Base-by-base conservation (phyloP, 2,329 filamentous ascomycete genomes). In the Hypoxylon sp. region DNA sequence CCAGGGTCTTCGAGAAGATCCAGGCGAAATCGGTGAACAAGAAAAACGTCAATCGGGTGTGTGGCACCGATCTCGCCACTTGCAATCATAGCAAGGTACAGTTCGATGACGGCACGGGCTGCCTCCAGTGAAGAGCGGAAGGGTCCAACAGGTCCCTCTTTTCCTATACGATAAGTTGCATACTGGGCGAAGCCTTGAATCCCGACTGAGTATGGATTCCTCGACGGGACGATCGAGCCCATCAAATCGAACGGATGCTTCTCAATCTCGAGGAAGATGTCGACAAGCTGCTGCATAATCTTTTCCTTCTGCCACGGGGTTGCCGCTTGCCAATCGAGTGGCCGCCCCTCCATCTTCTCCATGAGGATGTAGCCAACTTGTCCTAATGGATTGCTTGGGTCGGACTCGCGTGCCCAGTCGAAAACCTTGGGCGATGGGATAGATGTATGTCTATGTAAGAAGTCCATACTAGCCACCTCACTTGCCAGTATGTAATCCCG, bases 341-440 rank as follows among this genome's bases (percentile, higher is more conserved):
- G 70, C 17, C 42, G 67, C 3, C 75, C 73, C 9, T 66, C 59
- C 40, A 79, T 48, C 63, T 76, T 79, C 55, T 78, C 74, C 69
- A 78, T 75, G 15, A 79, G 65, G 40, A 79, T 77, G 51, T 77
- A 79, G 18, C 72, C 69, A 35, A 74, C 67, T 1, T 46, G 3
- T 7, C 74, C 73, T 29, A 77, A 48, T 20, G 59, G 59, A 57
- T 77, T 77, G 1, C 15, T 27, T 2, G 62, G 65, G 51, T 71
- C 69, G 9, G 68, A 68, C 46, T 70, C 69, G 47, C 67, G 73
- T 21, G 66, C 68, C 66, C 60, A 72, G 51, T 76, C 73, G 52
- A 71, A 73, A 2, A 76, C 62, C 27, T 66, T 64, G 1, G 75
- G 74, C 8, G 66, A 67, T 7, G 74, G 74, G n/a, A 78, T 55